These are phyloP conservation scores for Sphaerosporella brunnea DNA, from an alignment of 495 filamentous ascomycete genomes.

Conservation along the genomic window DNA sequence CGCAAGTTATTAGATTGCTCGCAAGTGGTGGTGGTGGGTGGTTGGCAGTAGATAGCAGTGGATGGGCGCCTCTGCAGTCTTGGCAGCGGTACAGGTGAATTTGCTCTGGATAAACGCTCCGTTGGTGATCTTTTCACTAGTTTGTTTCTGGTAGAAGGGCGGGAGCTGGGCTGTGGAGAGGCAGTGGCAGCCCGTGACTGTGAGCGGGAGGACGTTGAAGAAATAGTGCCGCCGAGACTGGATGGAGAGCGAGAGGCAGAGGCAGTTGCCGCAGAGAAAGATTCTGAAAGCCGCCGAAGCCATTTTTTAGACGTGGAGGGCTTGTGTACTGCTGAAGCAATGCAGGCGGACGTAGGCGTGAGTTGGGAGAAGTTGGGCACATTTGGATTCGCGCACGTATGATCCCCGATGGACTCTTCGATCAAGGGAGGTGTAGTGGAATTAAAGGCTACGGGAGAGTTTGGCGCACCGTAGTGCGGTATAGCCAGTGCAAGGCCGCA, in stretches of 20 bases:
- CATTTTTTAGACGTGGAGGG: constrained; percentile 21
- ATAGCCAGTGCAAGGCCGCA: constrained; percentile 47
- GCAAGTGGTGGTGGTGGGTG: constrained; percentile 2
- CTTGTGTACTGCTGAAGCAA: constrained; percentile 3
- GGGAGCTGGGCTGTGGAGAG: constrained; percentile 18
- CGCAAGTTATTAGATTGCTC: constrained; percentile 16
- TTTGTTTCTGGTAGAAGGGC: constrained; percentile 43
- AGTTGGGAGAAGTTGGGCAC: constrained; percentile 2
- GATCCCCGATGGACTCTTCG: neutral
- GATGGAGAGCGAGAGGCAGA: constrained; percentile 15
- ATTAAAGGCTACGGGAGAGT: constrained; percentile 2
- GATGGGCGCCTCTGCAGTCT: constrained; percentile 18
- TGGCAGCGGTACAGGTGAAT: constrained; percentile 16
- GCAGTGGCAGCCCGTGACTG: constrained; percentile 17
- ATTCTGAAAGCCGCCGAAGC: constrained; percentile 21
- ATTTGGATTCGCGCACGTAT: neutral
- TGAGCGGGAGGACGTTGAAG: constrained; percentile 17
- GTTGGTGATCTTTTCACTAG: constrained; percentile 70
- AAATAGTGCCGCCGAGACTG: constrained; percentile 11
- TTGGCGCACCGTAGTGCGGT: constrained; percentile 26
- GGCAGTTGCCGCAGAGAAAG: constrained; percentile 21
- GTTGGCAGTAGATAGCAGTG: constrained; percentile 22
- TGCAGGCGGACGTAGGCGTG: constrained; percentile 1
- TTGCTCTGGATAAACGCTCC: constrained; percentile 30
- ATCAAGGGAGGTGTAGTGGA: neutral